Base-by-base conservation (phyloP, 176 grass and related monocot genomes). In the Oryza rufipogon region DNA sequence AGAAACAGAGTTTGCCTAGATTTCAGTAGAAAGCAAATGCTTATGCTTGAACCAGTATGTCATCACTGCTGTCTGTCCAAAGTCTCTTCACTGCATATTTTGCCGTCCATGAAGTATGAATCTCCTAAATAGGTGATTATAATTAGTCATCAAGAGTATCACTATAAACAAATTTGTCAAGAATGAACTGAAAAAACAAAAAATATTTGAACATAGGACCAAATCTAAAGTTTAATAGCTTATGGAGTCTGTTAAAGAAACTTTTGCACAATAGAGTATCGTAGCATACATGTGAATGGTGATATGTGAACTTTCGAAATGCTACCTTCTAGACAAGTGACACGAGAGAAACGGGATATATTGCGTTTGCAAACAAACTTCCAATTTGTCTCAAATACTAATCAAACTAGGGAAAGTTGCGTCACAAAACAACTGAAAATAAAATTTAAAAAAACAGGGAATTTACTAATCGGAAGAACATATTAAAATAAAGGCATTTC, bases 81-180 rank as follows among this genome's bases (percentile, higher is more conserved):
- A 76, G 1, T 14, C 17, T 61, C 30, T 13, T n/a, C 16, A 0
- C 33, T 58, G 51, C 32, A 76, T 76, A 22, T 4, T 11, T 58
- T n/a, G 33, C 51, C 74, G 0, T 39, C 11, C 32, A 36, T 76
- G 32, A 76, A 76, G 49, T 76, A 76, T 13, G 25, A 76, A 76
- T 22, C 52, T 38, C 74, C 74, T 76, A 76, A 30, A 76, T 11
- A 61, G 5, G 51, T 52, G 73, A 30, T 36, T 36, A 36, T 15
- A 76, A 6, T 38, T 11, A 22, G 9, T 76, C 30, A 76, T 58
- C 17, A 58, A 58, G 17, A 9, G 32, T 60, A 33, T 75, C 28
- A 56, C 25, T 9, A 15, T 5, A 75, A 56, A 75, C 56, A 56
- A 54, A 54, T 51, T 74, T 32, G 25, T 4, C 46, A 72, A 46